Evolutionary conservation across 139 green algal species (phyloP), one percentile per base, ranked within the genome.

Genomic region (Tetradesmus lagerheimii): DNA sequence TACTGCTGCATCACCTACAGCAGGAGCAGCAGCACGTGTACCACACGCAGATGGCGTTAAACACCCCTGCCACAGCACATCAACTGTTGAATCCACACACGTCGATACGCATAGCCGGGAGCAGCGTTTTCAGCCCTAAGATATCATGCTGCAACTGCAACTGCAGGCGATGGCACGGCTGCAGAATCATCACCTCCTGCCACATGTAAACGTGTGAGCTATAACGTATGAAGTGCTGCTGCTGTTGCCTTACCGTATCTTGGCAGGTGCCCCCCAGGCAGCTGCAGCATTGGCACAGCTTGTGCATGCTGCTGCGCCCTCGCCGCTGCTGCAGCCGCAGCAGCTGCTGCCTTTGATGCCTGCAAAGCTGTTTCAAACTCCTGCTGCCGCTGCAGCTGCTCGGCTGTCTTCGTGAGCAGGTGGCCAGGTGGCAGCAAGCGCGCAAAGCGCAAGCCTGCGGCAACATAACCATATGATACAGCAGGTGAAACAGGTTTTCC

Each of bases 351-450:
- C 8, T 37, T 50, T 38, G 83, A 45, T 14, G 16, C 57, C 53
- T 76, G 31, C 64, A 89, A 71, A 8, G 74, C 74, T 76, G 41
- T 71, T 47, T 90, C 43, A 64, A 90, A 90, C 74, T 90, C 74
- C 27, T 84, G 31, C 45, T 83, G 45, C 43, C 47, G 43, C 50
- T 90, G 45, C 86, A 90, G 34, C 12, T 77, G n/a, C 34, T 90
- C 45, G 11, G 86, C 86, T 34, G 86, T 90, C 75, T 90, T 90
- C 0, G 34, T 77, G 34, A 90, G 75, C 41, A 90, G 66, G 34
- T 90, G 86, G 23, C 86, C 86, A 35, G 86, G 45, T 4, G 86
- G 86, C 43, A 90, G 86, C 43, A 85, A 50, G n/a, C 27, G 20
- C 3, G 86, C 75, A 83, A 90, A 90, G n/a, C 75, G 62, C 23